These are phyloP conservation scores for Gypsophila paniculata DNA, from an alignment of 179 eudicot species.

Conservation along the genomic window DNA sequence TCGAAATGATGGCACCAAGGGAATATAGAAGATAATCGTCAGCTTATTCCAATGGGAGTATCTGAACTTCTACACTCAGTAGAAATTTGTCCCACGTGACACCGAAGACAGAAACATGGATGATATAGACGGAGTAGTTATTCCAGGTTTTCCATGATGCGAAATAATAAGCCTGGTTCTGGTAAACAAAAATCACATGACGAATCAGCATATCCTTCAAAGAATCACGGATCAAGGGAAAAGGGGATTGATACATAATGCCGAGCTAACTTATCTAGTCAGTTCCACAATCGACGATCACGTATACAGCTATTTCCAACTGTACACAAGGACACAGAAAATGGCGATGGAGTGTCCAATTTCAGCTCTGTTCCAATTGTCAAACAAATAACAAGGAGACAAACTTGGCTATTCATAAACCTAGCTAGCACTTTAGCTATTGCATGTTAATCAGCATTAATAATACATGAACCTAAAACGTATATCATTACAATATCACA, in stretches of 20 bases:
- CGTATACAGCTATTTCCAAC: background rate
- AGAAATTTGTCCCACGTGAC: background rate
- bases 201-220: conserved; percentile 7
- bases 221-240: background rate
- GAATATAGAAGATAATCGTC: background rate
- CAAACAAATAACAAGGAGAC: background rate
- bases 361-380: background rate
- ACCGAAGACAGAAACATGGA: conserved; percentile 6
- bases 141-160: conserved; percentile 10
- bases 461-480: background rate
- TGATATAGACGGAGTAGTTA: background rate
- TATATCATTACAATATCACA: too few species aligned
- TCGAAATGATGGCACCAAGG: conserved; percentile 16
- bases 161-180: conserved; percentile 22
- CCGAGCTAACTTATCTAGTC: background rate
- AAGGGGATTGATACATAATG: background rate
- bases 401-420: background rate
- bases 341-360: background rate
- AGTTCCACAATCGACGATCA: background rate
- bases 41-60: conserved; percentile 17
- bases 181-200: conserved; percentile 1
- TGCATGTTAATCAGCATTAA: background rate
- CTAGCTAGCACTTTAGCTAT: background rate
- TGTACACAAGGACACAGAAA: background rate
- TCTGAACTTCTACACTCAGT: conserved; percentile 17